phyloP scores from a whole-genome alignment of 441 rosid genomes.

The Erodium texanum region DNA sequence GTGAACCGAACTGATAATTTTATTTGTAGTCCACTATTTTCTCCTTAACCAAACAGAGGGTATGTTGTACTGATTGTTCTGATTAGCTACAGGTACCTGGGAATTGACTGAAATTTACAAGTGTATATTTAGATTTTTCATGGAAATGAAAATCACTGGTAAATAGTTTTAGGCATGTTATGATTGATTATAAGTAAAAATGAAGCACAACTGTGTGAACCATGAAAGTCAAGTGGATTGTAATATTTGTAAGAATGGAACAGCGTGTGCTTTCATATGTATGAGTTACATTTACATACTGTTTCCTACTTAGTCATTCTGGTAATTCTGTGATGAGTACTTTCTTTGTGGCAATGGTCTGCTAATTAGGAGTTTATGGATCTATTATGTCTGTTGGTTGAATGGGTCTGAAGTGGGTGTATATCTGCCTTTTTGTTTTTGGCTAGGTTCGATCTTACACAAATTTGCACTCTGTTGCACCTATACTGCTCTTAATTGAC shows the following conservation, averaged over 20 bases:
- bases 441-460: neutral
- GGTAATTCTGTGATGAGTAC: neutral
- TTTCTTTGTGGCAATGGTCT: too few relatives aligned
- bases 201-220: neutral
- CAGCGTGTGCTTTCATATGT: neutral
- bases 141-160: neutral
- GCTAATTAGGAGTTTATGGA: neutral
- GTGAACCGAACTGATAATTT: neutral
- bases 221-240: neutral
- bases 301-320: neutral
- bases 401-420: neutral
- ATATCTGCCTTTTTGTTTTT: neutral
- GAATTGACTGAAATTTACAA: neutral
- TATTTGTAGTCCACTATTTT: too few relatives aligned
- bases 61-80: too few relatives aligned
- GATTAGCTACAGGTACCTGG: neutral
- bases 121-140: neutral
- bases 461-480: neutral
- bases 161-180: neutral
- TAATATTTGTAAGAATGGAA: neutral
- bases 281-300: neutral
- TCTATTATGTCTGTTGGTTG: slow-evolving; percentile 2
- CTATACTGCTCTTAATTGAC: neutral
- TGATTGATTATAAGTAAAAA: neutral
- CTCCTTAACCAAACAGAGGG: too few relatives aligned